A percentile compares a stretch with the other conserved stretches of the same genome.
phyloP scores from a whole-genome alignment of 805 yeast genomes.

The Ogataea trehalophila region DNA sequence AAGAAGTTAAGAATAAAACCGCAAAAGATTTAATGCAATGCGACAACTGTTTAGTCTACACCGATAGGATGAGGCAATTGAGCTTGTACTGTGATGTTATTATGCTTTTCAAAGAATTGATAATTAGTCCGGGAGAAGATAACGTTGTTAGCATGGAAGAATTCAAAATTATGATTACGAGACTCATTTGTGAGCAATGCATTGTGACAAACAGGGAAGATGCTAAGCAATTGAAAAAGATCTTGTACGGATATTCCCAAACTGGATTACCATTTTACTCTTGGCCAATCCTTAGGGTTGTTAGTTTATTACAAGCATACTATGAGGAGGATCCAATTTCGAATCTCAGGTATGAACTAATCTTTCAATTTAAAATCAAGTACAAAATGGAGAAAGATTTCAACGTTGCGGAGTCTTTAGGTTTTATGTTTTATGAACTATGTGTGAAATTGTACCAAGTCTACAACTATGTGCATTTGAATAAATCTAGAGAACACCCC shows the following conservation, averaged over 20 bases:
- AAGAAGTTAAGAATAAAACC: neutral
- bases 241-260: neutral
- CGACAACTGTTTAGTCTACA: slow-evolving; percentile 3
- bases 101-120: neutral
- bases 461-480: too few relatives aligned
- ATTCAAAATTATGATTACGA: too few relatives aligned
- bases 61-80: neutral
- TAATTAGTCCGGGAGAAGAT: too few relatives aligned
- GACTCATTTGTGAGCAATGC: too few relatives aligned
- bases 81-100: slow-evolving; percentile 1
- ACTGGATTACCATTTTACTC: slow-evolving; percentile 12
- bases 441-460: slow-evolving; percentile 3
- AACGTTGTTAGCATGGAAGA: too few relatives aligned
- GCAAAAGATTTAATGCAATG: neutral
- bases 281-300: slow-evolving; percentile 20
- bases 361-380: slow-evolving; percentile 10
- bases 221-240: too few relatives aligned
- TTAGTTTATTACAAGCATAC: slow-evolving; percentile 7
- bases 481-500: too few relatives aligned
- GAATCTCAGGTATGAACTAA: slow-evolving; percentile 9
- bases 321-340: slow-evolving; percentile 7
- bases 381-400: slow-evolving; percentile 2
- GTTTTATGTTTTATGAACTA: slow-evolving; percentile 17
- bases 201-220: too few relatives aligned
- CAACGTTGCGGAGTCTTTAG: slow-evolving; percentile 7